Conservation (phyloP, 495 filamentous ascomycete species). For the Penicilliopsis zonata region DNA sequence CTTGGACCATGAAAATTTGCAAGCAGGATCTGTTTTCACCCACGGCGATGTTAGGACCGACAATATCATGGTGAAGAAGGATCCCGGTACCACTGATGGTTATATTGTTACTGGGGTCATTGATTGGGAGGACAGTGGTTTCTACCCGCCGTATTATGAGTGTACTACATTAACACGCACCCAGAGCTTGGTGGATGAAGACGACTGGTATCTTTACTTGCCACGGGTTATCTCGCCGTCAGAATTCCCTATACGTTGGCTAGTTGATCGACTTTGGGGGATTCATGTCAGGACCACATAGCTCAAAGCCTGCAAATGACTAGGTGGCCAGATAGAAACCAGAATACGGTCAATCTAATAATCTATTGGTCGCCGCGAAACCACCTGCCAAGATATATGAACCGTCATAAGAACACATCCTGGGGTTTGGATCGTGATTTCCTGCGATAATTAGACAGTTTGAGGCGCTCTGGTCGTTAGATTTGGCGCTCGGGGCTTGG, state of each 20-base stretch:
- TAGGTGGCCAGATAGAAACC: too few relatives aligned
- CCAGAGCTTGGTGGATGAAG: conserved; percentile 12
- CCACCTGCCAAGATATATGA: too few relatives aligned
- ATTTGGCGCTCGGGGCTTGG: too few relatives aligned
- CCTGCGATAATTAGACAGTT: too few relatives aligned
- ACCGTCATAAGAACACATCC: too few relatives aligned
- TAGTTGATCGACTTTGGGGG: conserved; percentile 22
- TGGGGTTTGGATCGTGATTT: too few relatives aligned
- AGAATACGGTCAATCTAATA: too few relatives aligned
- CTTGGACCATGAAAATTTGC: conserved; percentile 5
- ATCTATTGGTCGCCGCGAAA: too few relatives aligned
- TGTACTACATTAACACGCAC: conserved; percentile 17
- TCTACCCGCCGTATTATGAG: conserved; percentile 23
- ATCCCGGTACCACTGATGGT: conserved; percentile 9
- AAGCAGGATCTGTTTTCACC: conserved; percentile 19
- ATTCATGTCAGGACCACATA: conserved; percentile 8
- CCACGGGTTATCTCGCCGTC: conserved; percentile 13
- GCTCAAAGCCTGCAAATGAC: too few relatives aligned
- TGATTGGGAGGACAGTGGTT: conserved; percentile 24
- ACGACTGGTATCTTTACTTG: conserved; percentile 22
- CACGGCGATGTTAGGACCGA: conserved; percentile 23
- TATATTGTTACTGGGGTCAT: conserved; percentile 19
- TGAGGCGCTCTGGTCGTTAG: too few relatives aligned
- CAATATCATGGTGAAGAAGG: conserved; percentile 26
- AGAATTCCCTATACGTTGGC: conserved; percentile 14